Base-by-base conservation (phyloP, 768 basidiomycete genomes). In the Suillus spraguei region DNA sequence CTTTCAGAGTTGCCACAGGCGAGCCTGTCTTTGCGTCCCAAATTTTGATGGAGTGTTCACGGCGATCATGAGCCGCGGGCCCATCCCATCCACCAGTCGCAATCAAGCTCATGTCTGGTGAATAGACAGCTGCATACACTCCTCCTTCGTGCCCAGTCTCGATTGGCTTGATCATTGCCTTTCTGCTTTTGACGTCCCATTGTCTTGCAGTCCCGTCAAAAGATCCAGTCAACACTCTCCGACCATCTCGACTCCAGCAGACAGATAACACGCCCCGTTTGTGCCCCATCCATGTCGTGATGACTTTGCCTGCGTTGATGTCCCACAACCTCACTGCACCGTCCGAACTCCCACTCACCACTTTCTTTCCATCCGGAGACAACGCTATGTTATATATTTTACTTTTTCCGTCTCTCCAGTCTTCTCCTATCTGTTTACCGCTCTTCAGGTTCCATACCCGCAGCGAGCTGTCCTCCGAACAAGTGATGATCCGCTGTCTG, bases 11-110 rank as follows among this genome's bases (percentile, higher is more conserved):
- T 8, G 55, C 58, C 11, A 63, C 22, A 20, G 52, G 55, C 11
- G 60, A 13, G 32, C 54, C 44, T 17, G 62, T 62, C 11, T 28
- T n/a, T 4, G 42, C n/a, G 10, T 60, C 58, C 61, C 64, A 54
- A 13, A 61, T 22, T 14, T 39, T 8, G 8, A 50, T 2, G 0
- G 46, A 47, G 46, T 0, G 0, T 5, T 47, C 46, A 4, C 0
- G 0, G 0, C 3, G 4, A 2, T 46, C 9, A n/a, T 4, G 20
- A 46, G 3, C n/a, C 20, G 1, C 4, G 10, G 20, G 10, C 10
- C 4, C 20, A 11, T n/a, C n/a, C 0, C 9, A 3, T 28, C 47
- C 58, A 35, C 46, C 58, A 17, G 42, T 63, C 7, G 62, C 56
- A n/a, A 63, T 49, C 36, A 16, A 16, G 42, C 46, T 41, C 11